A percentile compares a stretch with the other conserved stretches of the same genome.
phyloP scores from a whole-genome alignment of 129 eudicot genomes.

The Lactuca saligna region DNA sequence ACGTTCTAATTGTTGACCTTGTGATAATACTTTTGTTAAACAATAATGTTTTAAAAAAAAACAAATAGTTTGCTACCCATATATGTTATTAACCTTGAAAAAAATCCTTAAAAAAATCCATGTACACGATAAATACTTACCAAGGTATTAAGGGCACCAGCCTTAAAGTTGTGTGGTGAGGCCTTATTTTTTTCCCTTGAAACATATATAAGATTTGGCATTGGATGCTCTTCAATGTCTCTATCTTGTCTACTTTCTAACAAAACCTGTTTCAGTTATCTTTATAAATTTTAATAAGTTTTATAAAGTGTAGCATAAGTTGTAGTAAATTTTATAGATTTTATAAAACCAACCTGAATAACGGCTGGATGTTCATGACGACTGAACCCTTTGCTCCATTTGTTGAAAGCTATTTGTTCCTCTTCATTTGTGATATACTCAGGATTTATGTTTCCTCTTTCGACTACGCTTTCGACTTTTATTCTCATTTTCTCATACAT shows the following conservation, averaged over 20 bases:
- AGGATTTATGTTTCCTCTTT: constrained; percentile 48
- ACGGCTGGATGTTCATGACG: constrained; percentile 60
- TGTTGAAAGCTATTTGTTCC: constrained; percentile 28
- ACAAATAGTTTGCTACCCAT: no score
- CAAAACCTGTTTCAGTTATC: constrained; percentile 44
- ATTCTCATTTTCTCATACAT: constrained; percentile 55
- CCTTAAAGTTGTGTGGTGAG: constrained; percentile 67
- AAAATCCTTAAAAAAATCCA: not conserved
- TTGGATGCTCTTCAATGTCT: constrained; percentile 40
- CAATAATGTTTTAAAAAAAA: no score
- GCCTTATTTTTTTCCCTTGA: constrained; percentile 57
- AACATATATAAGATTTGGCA: constrained; percentile 81
- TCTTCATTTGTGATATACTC: constrained; percentile 36
- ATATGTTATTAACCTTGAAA: no score
- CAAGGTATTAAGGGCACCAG: constrained; percentile 83
- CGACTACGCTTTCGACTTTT: constrained; percentile 55
- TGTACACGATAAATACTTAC: constrained; percentile 30
- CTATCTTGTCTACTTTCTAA: constrained; percentile 40
- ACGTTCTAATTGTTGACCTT: no score
- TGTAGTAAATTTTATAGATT: not conserved
- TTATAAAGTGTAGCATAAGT: not conserved
- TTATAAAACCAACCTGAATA: constrained; percentile 45
- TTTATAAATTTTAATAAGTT: not conserved
- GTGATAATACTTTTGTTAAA: no score
- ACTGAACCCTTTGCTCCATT: constrained; percentile 53